phyloP scores from a whole-genome alignment of 352 stramenopile species.

The Globisporangium okanoganense region DNA sequence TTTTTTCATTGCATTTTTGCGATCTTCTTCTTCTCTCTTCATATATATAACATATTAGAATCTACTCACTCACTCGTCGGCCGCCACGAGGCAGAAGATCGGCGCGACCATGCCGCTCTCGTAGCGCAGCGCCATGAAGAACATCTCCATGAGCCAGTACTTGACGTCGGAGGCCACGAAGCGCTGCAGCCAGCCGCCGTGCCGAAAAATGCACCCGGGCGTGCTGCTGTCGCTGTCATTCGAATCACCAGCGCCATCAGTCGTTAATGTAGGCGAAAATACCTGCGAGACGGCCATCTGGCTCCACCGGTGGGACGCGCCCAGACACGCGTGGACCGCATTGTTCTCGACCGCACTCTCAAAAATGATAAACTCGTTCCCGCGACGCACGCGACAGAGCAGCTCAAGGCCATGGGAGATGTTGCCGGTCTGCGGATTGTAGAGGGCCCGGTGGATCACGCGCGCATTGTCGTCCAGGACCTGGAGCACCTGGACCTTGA shows the following conservation, averaged over 20 bases:
- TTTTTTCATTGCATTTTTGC: no score
- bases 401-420: constrained; percentile 53
- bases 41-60: no score
- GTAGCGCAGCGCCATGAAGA: constrained; percentile 57
- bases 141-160: constrained; percentile 59
- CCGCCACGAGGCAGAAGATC: constrained; percentile 27
- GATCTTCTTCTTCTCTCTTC: no score
- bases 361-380: constrained; percentile 51
- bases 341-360: constrained; percentile 48
- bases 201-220: constrained; percentile 39
- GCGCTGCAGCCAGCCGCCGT: constrained; percentile 46
- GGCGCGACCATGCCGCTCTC: constrained; percentile 52
- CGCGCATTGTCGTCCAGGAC: constrained; percentile 44
- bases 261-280: constrained; percentile 22
- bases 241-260: not conserved
- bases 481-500: constrained; percentile 51
- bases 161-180: constrained; percentile 33
- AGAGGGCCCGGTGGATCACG: constrained; percentile 55
- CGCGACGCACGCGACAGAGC: constrained; percentile 42
- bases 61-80: constrained; percentile 7
- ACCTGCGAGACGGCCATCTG: constrained; percentile 44
- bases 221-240: constrained; percentile 5
- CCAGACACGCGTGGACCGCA: constrained; percentile 47
- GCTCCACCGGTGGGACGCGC: constrained; percentile 43
- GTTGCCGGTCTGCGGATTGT: constrained; percentile 47